Conservation (phyloP, 2,329 filamentous ascomycete genomes). For the Cladophialophora immunda region DNA sequence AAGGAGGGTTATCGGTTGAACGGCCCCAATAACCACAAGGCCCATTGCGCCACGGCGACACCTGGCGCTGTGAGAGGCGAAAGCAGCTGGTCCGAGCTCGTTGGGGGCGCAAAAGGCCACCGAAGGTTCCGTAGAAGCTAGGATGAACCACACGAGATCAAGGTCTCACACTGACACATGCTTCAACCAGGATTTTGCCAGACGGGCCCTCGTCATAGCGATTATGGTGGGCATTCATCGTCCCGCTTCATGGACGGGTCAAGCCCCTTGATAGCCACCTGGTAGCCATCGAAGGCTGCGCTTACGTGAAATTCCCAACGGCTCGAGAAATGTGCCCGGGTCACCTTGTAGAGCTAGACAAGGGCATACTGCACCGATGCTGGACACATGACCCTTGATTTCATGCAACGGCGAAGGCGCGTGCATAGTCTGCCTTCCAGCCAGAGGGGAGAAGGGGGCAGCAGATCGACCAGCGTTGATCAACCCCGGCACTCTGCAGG, state of each 20-base stretch:
- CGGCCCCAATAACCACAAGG: neutral
- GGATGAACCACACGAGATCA: conserved; percentile 7
- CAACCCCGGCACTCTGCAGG: neutral
- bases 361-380: neutral
- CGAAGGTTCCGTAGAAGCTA: neutral
- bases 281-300: neutral
- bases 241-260: neutral
- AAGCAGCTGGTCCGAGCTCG: conserved; percentile 7
- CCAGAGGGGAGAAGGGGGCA: neutral
- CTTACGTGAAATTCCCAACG: neutral
- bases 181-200: neutral
- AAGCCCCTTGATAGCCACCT: neutral
- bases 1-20: neutral
- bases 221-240: neutral
- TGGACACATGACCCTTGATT: neutral
- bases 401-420: neutral
- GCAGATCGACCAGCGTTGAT: neutral
- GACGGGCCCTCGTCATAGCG: neutral
- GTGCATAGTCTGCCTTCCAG: neutral
- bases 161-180: conserved; percentile 17
- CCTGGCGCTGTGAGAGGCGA: neutral
- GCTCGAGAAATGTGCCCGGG: neutral
- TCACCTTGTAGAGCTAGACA: neutral
- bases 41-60: neutral
- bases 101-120: neutral